Conservation (phyloP, 306 rosid genomes). For the Fragaria vesca region DNA sequence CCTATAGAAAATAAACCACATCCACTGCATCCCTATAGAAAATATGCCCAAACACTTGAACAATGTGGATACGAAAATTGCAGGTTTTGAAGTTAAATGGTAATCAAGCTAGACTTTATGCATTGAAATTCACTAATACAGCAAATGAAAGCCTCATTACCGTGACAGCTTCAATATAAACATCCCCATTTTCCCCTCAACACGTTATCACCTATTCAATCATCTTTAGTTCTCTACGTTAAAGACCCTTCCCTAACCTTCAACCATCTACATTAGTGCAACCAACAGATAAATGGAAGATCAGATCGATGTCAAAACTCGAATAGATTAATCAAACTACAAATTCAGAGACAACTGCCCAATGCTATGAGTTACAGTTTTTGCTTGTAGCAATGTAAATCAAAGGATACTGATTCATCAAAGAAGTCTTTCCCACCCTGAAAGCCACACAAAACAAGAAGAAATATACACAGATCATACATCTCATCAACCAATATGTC, state of each 20-base stretch:
- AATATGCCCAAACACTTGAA: neutral
- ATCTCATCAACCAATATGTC: neutral
- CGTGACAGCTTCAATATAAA: neutral
- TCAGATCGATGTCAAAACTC: neutral
- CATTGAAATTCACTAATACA: neutral
- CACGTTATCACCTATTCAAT: neutral
- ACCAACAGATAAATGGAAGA: neutral
- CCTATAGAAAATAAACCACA: neutral
- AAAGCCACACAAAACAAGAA: slow-evolving; percentile 20
- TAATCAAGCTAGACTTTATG: neutral
- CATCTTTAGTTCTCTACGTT: neutral
- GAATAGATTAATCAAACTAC: neutral
- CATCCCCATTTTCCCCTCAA: neutral
- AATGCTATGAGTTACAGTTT: neutral
- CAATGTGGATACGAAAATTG: neutral
- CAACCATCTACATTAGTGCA: neutral
- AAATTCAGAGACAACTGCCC: neutral
- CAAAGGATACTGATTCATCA: slow-evolving; percentile 89
- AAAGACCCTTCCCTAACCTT: neutral
- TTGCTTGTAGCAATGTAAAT: neutral
- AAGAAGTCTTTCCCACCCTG: slow-evolving; percentile 93
- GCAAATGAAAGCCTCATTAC: neutral
- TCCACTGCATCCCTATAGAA: neutral
- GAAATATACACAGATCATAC: slow-evolving; percentile 3
- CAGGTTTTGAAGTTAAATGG: neutral